Base-by-base conservation (phyloP, 1,139 yeast species). In the Debaryomyces udenii region DNA sequence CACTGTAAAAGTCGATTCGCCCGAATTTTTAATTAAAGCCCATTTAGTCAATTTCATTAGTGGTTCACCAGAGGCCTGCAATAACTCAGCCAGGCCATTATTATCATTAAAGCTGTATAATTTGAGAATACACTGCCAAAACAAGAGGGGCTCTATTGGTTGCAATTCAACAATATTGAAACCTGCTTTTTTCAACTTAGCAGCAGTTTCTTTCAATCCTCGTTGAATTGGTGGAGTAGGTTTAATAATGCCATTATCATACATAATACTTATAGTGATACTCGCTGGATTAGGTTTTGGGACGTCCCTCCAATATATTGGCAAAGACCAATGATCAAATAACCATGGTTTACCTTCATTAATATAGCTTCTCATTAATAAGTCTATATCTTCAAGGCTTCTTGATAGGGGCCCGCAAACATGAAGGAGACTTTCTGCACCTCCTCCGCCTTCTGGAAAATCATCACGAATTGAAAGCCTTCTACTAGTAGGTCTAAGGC, bases 361-460 rank as follows among this genome's bases (percentile, higher is more conserved):
- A 9, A 56, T 32, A 3, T 45, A 20, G 32, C 51, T 43, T 27
- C 59, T 54, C 22, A 53, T 52, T 23, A 50, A 48, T 38, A n/a
- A n/a, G n/a, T 64, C 56, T 35, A 53, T 38, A 43, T 62, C 68
- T 7, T 57, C 64, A 10, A 66, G 45, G 10, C 60, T 51, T 31
- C 62, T 48, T 22, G 67, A 53, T 56, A 66, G 49, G 9, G 71
- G 71, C 2, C 70, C 71, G 29, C 55, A 51, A 10, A 62, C 67
- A 52, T 61, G 27, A 54, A 61, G 13, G 53, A 57, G 39, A 11
- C 49, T 31, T 4, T 52, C 50, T 11, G 46, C 49, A 30, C 41
- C 24, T 1, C 41, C 47, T 29, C n/a, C n/a, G n/a, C 39, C 35
- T 6, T 49, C 43, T 35, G 48, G 48, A 14, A 48, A 34, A 2